phyloP scores from a whole-genome alignment of 192 early-diverging fungal genomes.

The Coemansia sp. region DNA sequence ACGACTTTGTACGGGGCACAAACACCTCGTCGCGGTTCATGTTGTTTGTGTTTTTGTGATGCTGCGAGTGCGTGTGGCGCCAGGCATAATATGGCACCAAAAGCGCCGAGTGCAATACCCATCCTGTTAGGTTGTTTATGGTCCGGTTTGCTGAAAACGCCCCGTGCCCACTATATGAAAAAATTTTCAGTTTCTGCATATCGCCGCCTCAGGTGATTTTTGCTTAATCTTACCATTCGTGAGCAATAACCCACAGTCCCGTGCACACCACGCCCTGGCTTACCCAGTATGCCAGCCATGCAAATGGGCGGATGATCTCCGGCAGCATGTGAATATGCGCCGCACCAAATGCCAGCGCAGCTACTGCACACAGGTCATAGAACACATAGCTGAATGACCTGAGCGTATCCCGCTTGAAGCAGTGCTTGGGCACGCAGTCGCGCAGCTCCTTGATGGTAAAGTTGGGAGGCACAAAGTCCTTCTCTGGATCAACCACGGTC shows the following conservation, averaged over 20 bases:
- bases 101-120: slow-evolving; percentile 81
- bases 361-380: slow-evolving; percentile 71
- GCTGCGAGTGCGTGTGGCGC: slow-evolving; percentile 86
- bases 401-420: slow-evolving; percentile 83
- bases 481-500: slow-evolving; percentile 39
- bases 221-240: slow-evolving; percentile 89
- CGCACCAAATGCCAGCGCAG: slow-evolving; percentile 64
- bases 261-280: slow-evolving; percentile 80
- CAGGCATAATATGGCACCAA: slow-evolving; percentile 94
- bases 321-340: slow-evolving; percentile 64
- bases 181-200: not conserved
- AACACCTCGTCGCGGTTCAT: slow-evolving; percentile 95
- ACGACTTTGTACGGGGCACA: slow-evolving; percentile 74
- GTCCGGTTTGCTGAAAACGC: slow-evolving; percentile 80
- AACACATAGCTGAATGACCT: slow-evolving; percentile 75
- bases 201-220: no score
- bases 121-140: slow-evolving; percentile 88
- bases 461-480: slow-evolving; percentile 56
- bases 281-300: slow-evolving; percentile 83
- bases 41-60: slow-evolving; percentile 90
- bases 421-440: slow-evolving; percentile 85
- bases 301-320: slow-evolving; percentile 47
- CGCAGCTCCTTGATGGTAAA: slow-evolving; percentile 92
- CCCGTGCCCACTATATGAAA: slow-evolving; percentile 68
- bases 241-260: slow-evolving; percentile 85